Percentiles rank a stretch among this genome's conserved stretches.
phyloP scores from a whole-genome alignment of 2,329 filamentous ascomycete species.

The Scytalidium lignicola region DNA sequence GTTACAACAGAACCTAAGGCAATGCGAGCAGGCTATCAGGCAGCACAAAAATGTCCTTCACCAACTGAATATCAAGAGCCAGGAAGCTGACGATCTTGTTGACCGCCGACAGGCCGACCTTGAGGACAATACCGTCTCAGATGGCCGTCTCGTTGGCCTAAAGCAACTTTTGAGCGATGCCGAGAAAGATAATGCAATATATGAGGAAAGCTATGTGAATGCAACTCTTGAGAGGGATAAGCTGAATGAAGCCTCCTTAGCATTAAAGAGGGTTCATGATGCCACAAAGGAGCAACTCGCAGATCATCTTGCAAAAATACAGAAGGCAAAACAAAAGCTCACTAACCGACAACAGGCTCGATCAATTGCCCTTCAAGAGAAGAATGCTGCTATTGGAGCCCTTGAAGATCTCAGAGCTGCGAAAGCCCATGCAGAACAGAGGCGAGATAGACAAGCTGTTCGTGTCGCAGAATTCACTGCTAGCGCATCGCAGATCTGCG shows the following conservation, averaged over 20 bases:
- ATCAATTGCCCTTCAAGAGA: constrained; percentile 49
- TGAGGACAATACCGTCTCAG: constrained; percentile 62
- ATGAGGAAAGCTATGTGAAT: constrained; percentile 51
- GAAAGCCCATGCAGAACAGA: constrained; percentile 40
- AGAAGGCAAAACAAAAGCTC: constrained; percentile 51
- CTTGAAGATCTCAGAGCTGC: constrained; percentile 44
- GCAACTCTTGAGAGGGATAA: constrained; percentile 44
- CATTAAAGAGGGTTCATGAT: constrained; percentile 30
- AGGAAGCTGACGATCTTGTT: constrained; percentile 56
- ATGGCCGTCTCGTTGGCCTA: constrained; percentile 58
- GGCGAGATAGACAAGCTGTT: constrained; percentile 40
- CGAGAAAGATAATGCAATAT: constrained; percentile 38
- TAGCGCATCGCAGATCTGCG: constrained; percentile 49
- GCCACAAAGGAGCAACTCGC: constrained; percentile 34
- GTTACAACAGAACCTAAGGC: constrained; percentile 40
- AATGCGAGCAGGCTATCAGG: constrained; percentile 41
- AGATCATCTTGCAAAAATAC: constrained; percentile 37
- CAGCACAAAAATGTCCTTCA: constrained; percentile 42
- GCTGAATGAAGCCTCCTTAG: constrained; percentile 34
- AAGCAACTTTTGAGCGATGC: constrained; percentile 51
- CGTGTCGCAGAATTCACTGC: constrained; percentile 48
- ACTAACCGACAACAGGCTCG: constrained; percentile 43
- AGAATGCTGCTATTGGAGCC: constrained; percentile 53
- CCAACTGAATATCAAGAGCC: constrained; percentile 49
- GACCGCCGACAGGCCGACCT: constrained; percentile 52